These are phyloP conservation scores for Pseudofabraea citricarpa DNA, from an alignment of 2,329 filamentous ascomycete species.

Conservation along the genomic window DNA sequence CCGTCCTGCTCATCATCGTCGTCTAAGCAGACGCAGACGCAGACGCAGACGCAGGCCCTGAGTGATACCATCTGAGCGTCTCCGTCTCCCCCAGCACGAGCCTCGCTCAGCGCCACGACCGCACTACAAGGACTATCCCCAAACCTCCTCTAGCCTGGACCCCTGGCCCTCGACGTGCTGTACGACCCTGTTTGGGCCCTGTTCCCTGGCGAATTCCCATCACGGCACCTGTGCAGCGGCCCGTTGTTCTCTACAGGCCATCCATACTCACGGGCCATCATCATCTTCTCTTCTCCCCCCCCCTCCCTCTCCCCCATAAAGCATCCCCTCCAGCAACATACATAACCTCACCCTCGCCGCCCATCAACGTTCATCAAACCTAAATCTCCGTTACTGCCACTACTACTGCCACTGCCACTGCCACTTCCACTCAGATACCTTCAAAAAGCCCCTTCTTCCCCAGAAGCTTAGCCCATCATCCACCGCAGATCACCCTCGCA, in stretches of 20 bases:
- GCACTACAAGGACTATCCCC: neutral
- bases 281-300: too few species aligned
- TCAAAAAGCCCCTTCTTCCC: too few species aligned
- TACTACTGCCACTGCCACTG: too few species aligned
- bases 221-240: slow-evolving; percentile 16
- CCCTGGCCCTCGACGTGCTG: slow-evolving; percentile 1
- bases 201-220: slow-evolving; percentile 7
- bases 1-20: too few species aligned
- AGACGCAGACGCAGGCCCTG: too few species aligned
- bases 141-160: neutral
- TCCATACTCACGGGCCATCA: slow-evolving; percentile 9
- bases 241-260: slow-evolving; percentile 12
- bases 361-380: slow-evolving; percentile 3
- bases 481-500: too few species aligned
- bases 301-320: slow-evolving; percentile 3
- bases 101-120: slow-evolving; percentile 1
- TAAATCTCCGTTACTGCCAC: neutral
- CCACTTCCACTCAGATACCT: too few species aligned
- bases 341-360: slow-evolving; percentile 9
- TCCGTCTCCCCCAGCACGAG: neutral
- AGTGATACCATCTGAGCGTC: too few species aligned
- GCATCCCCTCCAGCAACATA: slow-evolving; percentile 7
- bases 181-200: neutral
- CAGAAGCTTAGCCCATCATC: too few species aligned
- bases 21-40: neutral